Conservation (phyloP, 495 filamentous ascomycete species). For the Lophiostoma macrostomum region DNA sequence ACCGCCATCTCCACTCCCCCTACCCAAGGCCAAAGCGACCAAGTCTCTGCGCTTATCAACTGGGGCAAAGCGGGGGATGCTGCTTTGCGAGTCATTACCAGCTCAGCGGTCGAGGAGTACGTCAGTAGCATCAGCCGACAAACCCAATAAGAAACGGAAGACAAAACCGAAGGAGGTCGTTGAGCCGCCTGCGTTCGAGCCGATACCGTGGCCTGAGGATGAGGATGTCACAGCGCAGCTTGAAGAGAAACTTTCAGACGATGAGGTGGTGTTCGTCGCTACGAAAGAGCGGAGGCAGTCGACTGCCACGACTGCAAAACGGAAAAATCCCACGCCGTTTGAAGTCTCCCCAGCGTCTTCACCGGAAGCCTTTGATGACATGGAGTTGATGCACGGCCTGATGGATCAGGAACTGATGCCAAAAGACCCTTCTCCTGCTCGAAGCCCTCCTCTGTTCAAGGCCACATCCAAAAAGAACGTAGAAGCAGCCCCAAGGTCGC, state of each 20-base stretch:
- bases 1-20: conserved; percentile 10
- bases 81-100: conserved; percentile 22
- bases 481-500: no score
- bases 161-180: neutral
- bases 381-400: conserved; percentile 21
- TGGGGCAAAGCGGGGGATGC: conserved; percentile 10
- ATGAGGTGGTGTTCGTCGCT: neutral
- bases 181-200: neutral
- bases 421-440: no score
- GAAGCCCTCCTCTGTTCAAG: no score
- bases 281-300: conserved; percentile 6
- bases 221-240: conserved; percentile 3
- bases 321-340: conserved; percentile 2
- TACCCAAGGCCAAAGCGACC: conserved; percentile 26
- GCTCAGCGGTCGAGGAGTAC: neutral
- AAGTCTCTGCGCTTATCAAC: conserved; percentile 25
- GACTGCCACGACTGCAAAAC: neutral
- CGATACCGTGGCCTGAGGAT: conserved; percentile 1
- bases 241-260: neutral
- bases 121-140: no score
- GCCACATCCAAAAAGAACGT: no score
- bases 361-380: conserved; percentile 19
- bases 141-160: no score
- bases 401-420: conserved; percentile 28
- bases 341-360: conserved; percentile 9